Base-by-base conservation (phyloP, 2,329 filamentous ascomycete genomes). In the Paecilomyces fulvus region DNA sequence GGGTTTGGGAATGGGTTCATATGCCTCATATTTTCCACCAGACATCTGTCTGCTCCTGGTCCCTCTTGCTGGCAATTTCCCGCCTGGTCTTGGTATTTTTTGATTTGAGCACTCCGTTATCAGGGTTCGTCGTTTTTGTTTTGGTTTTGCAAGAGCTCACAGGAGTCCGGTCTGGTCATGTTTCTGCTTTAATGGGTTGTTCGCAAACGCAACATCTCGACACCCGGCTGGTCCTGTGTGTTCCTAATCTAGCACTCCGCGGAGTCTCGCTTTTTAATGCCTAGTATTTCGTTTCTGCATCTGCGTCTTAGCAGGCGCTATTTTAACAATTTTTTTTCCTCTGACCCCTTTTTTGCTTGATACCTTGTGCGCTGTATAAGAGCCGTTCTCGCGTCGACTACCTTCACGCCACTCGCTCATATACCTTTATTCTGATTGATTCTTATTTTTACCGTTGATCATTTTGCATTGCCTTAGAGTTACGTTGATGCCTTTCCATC, bases 141-240 rank as follows among this genome's bases (percentile, higher is more conserved):
- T 56, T 60, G 21, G 55, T 60, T 63, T 67, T 67, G 62, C 65
- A 70, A 71, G 68, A 73, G 66, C 67, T 67, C 67, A 70, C 65
- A 67, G 73, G 73, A 75, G 73, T 75, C 72, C 66, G 72, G 73
- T 74, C 69, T 72, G 72, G 71, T 73, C 69, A 62, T 58, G 65
- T 71, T 69, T 70, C 62, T 68, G 65, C 67, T 70, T 70, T 66
- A 62, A 64, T 65, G 69, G 63, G 67, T 63, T 65, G 67, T 68
- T 68, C 57, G 60, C 65, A 61, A 65, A 61, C 64, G 64, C 64
- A 69, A 67, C 65, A 69, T 67, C 63, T 72, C 69, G 66, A 74
- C 73, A 75, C 73, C 69, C 67, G 73, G 73, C 73, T 75, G 73
- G 73, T 74, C 72, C 73, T 75, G 73, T 70, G 73, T 75, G 73